These are phyloP conservation scores for Annulohypoxylon maeteangense DNA, from an alignment of 495 filamentous ascomycete species.

Conservation along the genomic window DNA sequence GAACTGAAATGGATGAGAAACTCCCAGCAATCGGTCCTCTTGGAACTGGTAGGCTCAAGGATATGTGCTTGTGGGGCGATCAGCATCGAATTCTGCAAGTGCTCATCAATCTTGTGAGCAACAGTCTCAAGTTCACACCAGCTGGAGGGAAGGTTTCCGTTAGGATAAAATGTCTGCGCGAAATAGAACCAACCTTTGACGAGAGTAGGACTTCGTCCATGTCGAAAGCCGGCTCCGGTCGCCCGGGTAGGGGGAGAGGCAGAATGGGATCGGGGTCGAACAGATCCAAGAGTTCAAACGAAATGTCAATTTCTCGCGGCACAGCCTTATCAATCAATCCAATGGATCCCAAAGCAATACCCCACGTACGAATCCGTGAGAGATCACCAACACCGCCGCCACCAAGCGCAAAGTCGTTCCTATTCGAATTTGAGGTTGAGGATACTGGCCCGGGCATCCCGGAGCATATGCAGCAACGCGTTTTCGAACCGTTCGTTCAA, in stretches of 20 bases:
- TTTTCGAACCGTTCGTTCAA: constrained; percentile 96
- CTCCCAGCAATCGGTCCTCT: constrained; percentile 65
- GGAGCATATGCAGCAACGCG: constrained; percentile 73
- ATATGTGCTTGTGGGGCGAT: constrained; percentile 87
- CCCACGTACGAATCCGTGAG: constrained; percentile 63
- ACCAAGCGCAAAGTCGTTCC: constrained; percentile 64
- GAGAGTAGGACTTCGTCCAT: constrained; percentile 62
- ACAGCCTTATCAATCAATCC: constrained; percentile 68
- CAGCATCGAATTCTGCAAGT: constrained; percentile 89
- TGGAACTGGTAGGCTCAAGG: constrained; percentile 72
- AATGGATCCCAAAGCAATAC: constrained; percentile 61
- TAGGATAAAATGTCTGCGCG: constrained; percentile 75
- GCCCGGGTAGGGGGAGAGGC: constrained; percentile 53
- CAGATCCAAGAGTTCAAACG: constrained; percentile 58
- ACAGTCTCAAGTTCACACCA: constrained; percentile 93
- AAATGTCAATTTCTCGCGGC: constrained; percentile 45
- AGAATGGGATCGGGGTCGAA: constrained; percentile 61
- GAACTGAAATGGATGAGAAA: constrained; percentile 49
- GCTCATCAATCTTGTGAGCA: constrained; percentile 92
- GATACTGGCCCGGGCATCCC: constrained; percentile 95
- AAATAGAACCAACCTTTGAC: constrained; percentile 54
- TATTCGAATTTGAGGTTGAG: constrained; percentile 88
- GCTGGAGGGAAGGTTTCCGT: constrained; percentile 77
- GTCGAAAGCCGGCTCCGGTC: constrained; percentile 57
- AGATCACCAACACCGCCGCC: constrained; percentile 70